Evolutionary conservation across 352 stramenopile species (phyloP).

Genomic region (Phytophthora kernoviae): DNA sequence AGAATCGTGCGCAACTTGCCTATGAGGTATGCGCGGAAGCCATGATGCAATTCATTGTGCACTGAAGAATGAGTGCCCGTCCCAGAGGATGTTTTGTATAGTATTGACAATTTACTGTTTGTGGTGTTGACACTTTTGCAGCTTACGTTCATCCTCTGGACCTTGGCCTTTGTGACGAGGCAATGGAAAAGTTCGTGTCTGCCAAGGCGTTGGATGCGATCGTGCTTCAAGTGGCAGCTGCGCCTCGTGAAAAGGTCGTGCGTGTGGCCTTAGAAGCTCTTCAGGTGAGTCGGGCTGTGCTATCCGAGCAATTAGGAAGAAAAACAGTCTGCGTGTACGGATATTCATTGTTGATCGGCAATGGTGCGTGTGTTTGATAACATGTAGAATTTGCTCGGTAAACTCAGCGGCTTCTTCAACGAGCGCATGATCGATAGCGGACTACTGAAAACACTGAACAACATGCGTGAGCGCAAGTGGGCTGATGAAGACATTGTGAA

Average conservation of each 20-base stretch:
- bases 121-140: conserved; percentile 30
- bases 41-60: not conserved
- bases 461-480: conserved; percentile 94
- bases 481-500: conserved; percentile 95
- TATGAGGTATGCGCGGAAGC: conserved; percentile 80
- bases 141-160: conserved; percentile 97
- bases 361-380: not conserved
- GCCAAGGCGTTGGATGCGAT: conserved; percentile 70
- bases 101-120: not conserved
- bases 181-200: conserved; percentile 77
- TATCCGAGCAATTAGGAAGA: not conserved
- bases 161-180: conserved; percentile 90
- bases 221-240: conserved; percentile 88
- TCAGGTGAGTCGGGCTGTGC: conserved; percentile 52
- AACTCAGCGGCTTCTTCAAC: conserved; percentile 83
- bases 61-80: no score
- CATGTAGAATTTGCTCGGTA: conserved; percentile 78
- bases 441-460: conserved; percentile 94
- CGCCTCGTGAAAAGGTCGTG: conserved; percentile 97
- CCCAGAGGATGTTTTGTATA: not conserved
- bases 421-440: conserved; percentile 97
- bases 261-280: conserved; percentile 94
- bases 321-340: not conserved
- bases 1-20: conserved; percentile 92
- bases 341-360: conserved; percentile 2